Percentiles rank a stretch among this genome's conserved stretches.
phyloP scores from a whole-genome alignment of 768 basidiomycete species.

The Russula ochroleuca region DNA sequence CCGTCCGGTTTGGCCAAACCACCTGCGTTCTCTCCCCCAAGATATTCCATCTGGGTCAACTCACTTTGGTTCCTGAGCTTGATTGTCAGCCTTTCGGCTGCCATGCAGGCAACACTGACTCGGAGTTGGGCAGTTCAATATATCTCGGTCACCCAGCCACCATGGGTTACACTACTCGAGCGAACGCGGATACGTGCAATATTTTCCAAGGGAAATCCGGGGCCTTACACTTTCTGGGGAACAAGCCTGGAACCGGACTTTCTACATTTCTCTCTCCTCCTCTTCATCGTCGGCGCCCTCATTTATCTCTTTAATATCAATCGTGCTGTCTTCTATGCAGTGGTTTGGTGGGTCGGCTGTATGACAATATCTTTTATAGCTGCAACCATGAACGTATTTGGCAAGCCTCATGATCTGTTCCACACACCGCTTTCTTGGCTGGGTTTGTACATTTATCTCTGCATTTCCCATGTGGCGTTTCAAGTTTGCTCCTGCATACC shows the following conservation, averaged over 20 bases:
- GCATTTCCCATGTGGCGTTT: not conserved
- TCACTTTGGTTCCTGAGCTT: conserved; percentile 15
- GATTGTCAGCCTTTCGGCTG: not conserved
- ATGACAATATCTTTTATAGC: no score
- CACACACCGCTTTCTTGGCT: not conserved
- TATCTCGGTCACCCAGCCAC: not conserved
- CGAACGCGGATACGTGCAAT: conserved; percentile 5
- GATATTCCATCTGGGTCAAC: conserved; percentile 7
- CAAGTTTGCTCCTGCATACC: not conserved
- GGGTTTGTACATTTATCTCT: not conserved
- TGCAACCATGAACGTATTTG: not conserved
- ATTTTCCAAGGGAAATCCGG: not conserved
- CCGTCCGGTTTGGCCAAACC: not conserved
- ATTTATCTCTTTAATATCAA: not conserved
- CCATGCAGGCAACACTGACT: not conserved
- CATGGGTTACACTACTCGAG: not conserved
- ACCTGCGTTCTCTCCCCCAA: conserved; percentile 2
- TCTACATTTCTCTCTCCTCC: not conserved
- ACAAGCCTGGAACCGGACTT: not conserved
- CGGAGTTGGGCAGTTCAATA: conserved; percentile 8
- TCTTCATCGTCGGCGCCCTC: not conserved
- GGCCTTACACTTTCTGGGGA: not conserved
- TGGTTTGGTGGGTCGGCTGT: not conserved
- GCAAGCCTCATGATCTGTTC: not conserved
- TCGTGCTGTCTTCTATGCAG: not conserved